These are phyloP conservation scores for Penicillium concentricum DNA, from an alignment of 2,329 filamentous ascomycete genomes.

Conservation along the genomic window DNA sequence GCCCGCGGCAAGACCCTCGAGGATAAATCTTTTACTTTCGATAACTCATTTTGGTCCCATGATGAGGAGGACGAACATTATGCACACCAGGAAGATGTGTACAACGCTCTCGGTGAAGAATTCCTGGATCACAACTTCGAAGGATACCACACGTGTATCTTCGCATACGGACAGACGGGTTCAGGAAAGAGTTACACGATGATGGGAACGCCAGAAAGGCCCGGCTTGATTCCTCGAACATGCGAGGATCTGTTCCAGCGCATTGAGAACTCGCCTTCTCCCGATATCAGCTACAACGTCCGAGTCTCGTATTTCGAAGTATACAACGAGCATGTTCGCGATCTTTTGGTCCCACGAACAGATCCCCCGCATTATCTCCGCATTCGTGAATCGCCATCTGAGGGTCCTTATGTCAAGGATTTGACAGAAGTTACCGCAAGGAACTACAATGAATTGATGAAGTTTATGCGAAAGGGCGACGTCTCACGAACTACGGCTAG, in stretches of 20 bases:
- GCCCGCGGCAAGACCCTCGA: constrained; percentile 70
- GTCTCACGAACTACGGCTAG: constrained; percentile 82
- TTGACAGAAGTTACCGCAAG: constrained; percentile 90
- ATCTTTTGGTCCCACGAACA: constrained; percentile 78
- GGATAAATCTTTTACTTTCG: constrained; percentile 91
- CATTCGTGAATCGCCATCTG: constrained; percentile 90
- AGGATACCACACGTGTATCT: constrained; percentile 98
- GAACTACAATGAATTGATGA: constrained; percentile 81
- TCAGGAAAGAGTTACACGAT: constrained; percentile 98
- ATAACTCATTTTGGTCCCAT: constrained; percentile 98
- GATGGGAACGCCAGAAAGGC: constrained; percentile 85
- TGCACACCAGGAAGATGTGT: constrained; percentile 87
- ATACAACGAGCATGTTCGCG: constrained; percentile 98
- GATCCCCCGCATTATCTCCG: constrained; percentile 89
- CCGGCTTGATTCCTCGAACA: constrained; percentile 89
- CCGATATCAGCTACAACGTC: constrained; percentile 94
- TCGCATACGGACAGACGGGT: constrained; percentile 96
- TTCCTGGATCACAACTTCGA: constrained; percentile 99
- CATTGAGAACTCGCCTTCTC: constrained; percentile 79
- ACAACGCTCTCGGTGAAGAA: constrained; percentile 90
- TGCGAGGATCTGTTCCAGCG: constrained; percentile 95
- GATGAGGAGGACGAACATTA: constrained; percentile 77
- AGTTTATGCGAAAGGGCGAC: constrained; percentile 88
- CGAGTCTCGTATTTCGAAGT: constrained; percentile 98
- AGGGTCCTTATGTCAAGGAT: constrained; percentile 96